Percentiles rank a stretch among this genome's conserved stretches.
Evolutionary conservation across 1,284 basidiomycete genomes (phyloP).

Genomic region (Megacollybia platyphylla): DNA sequence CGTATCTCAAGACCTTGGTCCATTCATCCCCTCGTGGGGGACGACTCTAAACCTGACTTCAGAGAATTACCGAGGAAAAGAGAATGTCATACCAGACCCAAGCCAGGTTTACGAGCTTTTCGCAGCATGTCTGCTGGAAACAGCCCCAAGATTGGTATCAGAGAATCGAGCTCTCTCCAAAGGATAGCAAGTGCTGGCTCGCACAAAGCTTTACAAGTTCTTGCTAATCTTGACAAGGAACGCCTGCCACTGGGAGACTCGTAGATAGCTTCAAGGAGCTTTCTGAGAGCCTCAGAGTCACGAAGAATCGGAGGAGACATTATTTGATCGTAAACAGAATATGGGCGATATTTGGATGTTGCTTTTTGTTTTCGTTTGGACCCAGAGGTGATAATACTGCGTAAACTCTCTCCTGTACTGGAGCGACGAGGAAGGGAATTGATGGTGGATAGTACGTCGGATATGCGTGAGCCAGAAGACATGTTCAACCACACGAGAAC

Average conservation of each 20-base stretch:
- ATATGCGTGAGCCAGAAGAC: conserved; percentile 30
- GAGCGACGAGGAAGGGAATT: conserved; percentile 22
- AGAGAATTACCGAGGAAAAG: conserved; percentile 4
- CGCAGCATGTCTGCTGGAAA: conserved; percentile 57
- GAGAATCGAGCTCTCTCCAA: conserved; percentile 67
- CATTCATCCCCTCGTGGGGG: conserved; percentile 53
- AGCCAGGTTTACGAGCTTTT: conserved; percentile 52
- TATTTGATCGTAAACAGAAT: conserved; percentile 30
- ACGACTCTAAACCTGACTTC: conserved; percentile 29
- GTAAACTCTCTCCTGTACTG: conserved; percentile 24
- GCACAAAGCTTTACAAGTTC: conserved; percentile 58
- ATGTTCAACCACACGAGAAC: conserved; percentile 15
- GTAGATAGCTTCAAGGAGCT: conserved; percentile 55
- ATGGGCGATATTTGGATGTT: conserved; percentile 22
- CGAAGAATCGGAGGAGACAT: conserved; percentile 47
- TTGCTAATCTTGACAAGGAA: conserved; percentile 50
- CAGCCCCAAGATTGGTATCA: conserved; percentile 54
- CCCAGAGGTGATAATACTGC: conserved; percentile 18
- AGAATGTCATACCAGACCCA: conserved; percentile 52
- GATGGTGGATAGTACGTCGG: conserved; percentile 26
- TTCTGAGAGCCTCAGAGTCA: conserved; percentile 48
- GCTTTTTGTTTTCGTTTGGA: conserved; percentile 13
- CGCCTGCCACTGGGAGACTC: conserved; percentile 54
- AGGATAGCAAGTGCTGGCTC: conserved; percentile 61
- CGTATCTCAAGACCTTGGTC: conserved; percentile 49